Evolutionary conservation across 805 yeast genomes (phyloP), one percentile per base, ranked within the genome.

Genomic region (Pichia paraexigua): DNA sequence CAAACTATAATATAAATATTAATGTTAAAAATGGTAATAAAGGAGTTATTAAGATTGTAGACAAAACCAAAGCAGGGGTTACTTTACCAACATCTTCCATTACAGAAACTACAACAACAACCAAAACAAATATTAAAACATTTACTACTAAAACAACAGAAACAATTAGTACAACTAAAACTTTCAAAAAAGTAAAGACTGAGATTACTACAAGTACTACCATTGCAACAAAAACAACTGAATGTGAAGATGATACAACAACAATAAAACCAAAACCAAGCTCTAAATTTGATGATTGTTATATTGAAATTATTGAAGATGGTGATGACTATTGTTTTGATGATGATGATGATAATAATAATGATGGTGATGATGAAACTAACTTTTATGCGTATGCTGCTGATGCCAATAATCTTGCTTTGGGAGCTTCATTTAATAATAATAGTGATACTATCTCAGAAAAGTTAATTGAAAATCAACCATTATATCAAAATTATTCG

Each of bases 71-170:
- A 10, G 13, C 11, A 28, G 9, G 12, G 3, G 30, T 28, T 28
- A 28, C 13, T 28, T 32, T 15, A 32, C 17, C 37, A 32, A 15
- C 37, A 28, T 7, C 9, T 28, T 28, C 30, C 4, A 43, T 41
- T 25, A 44, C 40, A 20, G 52, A 59, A 21, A 52, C 35, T 3
- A 55, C 55, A 12, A 50, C 49, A 13, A 51, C 48, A 21, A 50
- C 54, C 8, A 46, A 45, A 15, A 49, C 58, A 5, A 41, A 45
- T 5, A 48, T 54, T 7, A 45, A 22, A 22, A 43, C 53, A 3
- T 41, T 47, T 11, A 44, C 55, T 9, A 47, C 48, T 12, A 35
- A 35, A 35, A 35, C 39, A 35, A 55, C 59, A 10, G 28, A 18
- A 24, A 46, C 49, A 5, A 42, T 32, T 25, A 40, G 24, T 37